These are phyloP conservation scores for Aegilops longissima DNA, from an alignment of 176 grass and related monocot species.

Conservation along the genomic window DNA sequence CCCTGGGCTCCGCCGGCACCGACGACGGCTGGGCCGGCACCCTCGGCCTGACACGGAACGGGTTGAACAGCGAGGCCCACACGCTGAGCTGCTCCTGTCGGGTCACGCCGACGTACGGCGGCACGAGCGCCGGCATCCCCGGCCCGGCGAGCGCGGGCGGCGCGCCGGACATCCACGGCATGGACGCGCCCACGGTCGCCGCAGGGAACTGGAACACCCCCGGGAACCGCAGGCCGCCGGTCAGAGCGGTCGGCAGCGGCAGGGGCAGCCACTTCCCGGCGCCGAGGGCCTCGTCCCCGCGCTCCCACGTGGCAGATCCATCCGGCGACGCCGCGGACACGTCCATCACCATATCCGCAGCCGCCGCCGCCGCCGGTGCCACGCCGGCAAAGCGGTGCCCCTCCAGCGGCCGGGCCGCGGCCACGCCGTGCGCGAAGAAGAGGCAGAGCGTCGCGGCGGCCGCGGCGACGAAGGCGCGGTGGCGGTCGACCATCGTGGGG, in stretches of 20 bases:
- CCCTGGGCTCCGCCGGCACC: not conserved
- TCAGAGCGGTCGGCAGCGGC: conserved; percentile 23
- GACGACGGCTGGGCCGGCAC: not conserved
- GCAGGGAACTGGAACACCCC: not conserved
- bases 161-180: conserved; percentile 32
- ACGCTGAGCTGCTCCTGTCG: conserved; percentile 53
- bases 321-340: conserved; percentile 24
- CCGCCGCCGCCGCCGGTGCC: not conserved
- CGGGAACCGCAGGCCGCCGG: conserved; percentile 37
- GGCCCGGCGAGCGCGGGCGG: conserved; percentile 9
- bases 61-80: conserved; percentile 63
- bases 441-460: conserved; percentile 19
- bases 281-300: not conserved
- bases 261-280: conserved; percentile 43
- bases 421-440: not conserved
- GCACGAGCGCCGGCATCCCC: conserved; percentile 30
- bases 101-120: conserved; percentile 40
- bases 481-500: not conserved
- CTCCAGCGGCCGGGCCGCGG: conserved; percentile 14
- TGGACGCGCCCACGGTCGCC: not conserved
- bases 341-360: not conserved
- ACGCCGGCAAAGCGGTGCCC: not conserved
- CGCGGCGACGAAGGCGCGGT: not conserved
- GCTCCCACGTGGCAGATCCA: not conserved
- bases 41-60: conserved; percentile 36